These are phyloP conservation scores for Tremellales sp. DNA, from an alignment of 1,284 basidiomycete species.

Conservation along the genomic window DNA sequence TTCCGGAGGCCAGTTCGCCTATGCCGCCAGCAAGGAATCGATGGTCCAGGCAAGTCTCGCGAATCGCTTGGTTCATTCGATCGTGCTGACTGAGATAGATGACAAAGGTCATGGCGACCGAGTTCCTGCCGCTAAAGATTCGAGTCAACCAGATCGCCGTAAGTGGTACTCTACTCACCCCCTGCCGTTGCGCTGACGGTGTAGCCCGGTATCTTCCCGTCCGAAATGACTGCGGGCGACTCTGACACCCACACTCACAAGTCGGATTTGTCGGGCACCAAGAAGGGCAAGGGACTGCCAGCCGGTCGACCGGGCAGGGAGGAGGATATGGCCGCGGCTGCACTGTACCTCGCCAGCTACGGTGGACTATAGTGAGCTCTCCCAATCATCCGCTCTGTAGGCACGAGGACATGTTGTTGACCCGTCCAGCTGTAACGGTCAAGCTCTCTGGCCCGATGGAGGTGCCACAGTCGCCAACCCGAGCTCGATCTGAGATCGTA, in stretches of 20 bases:
- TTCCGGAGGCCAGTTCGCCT: constrained; percentile 37
- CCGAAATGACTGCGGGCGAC: constrained; percentile 40
- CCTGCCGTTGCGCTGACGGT: not conserved
- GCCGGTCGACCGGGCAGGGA: constrained; percentile 31
- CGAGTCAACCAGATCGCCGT: constrained; percentile 40
- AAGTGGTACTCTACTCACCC: constrained; percentile 1
- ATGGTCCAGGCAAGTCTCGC: constrained; percentile 29
- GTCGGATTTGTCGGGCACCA: constrained; percentile 23
- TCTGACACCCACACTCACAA: constrained; percentile 34
- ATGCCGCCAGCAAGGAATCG: constrained; percentile 35
- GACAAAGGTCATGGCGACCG: constrained; percentile 30
- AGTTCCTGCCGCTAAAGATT: constrained; percentile 32
- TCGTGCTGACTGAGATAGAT: constrained; percentile 7
- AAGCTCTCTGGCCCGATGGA: constrained; percentile 26
- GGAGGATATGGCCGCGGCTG: constrained; percentile 33
- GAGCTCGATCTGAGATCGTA: constrained; percentile 6
- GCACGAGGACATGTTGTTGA: not conserved
- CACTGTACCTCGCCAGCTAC: constrained; percentile 22
- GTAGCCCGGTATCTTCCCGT: constrained; percentile 22
- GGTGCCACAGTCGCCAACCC: constrained; percentile 20
- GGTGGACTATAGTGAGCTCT: constrained; percentile 28
- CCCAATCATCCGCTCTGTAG: not conserved
- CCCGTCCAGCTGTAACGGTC: constrained; percentile 22
- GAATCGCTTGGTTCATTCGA: no score
- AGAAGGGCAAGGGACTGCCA: constrained; percentile 24